Evolutionary conservation across 2,329 filamentous ascomycete genomes (phyloP), one percentile per base, ranked within the genome.

Genomic region (Laburnicola sp.): DNA sequence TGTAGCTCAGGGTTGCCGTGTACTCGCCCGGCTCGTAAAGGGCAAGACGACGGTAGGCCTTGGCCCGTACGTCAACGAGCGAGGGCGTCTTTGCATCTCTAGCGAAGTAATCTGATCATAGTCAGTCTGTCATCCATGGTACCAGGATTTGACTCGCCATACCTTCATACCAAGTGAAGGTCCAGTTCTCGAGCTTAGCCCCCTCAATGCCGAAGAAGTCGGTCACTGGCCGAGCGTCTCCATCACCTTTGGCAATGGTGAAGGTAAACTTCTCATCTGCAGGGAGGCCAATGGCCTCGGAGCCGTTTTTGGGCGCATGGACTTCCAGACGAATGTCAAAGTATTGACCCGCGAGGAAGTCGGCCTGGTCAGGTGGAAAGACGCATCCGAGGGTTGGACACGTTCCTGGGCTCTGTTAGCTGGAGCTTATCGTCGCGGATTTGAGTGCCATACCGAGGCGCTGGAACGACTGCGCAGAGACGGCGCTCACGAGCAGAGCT

Each of bases 271-370:
- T 80, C 66, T 87, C 81, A 69, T 94, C 88, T 10, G 88, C 85
- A 52, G 84, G 84, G 50, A 82, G 74, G 59, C 85, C 82, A 54
- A 84, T 88, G n/a, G 86, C 86, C 73, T 94, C 88, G 32, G 87
- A 88, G 58, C 90, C 89, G 72, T 94, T 94, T 67, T 86, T 79
- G 4, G 89, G 89, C 7, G 88, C 88, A 68, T 93, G 89, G 27
- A 94, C 83, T 71, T 94, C 89, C 53, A 93, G 82, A 53, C 89
- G 86, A 56, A 95, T 86, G 69, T 94, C 90, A 66, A 94, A 94
- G 70, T 83, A 86, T 75, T 94, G 89, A 9, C 89, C 89, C 4
- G 89, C 86, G 16, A 95, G 81, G 75, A 94, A 94, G 65, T 94
- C 89, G 57, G 87, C 85, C 75, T 83, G 80, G 58, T 84, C 81